Evolutionary conservation across 805 yeast species (phyloP).

Genomic region (Millerozyma acaciae): DNA sequence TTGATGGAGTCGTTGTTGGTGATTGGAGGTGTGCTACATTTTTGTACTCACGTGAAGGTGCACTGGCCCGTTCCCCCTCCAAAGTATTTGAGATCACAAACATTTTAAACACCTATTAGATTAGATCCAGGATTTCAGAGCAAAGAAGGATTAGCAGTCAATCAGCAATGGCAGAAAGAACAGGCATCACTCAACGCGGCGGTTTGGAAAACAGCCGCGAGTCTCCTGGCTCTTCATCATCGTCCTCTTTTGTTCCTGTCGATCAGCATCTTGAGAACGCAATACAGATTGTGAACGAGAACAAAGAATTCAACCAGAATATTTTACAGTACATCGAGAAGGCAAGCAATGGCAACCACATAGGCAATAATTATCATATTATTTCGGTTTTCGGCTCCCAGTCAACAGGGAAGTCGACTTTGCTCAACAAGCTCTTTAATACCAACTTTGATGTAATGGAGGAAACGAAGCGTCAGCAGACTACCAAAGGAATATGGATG

Average conservation of each 20-base stretch:
- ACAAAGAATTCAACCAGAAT: conserved; percentile 46
- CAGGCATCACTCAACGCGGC: too few relatives aligned
- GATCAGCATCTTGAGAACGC: conserved; percentile 35
- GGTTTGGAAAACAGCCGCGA: too few relatives aligned
- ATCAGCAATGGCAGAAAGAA: too few relatives aligned
- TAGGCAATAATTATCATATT: conserved; percentile 77
- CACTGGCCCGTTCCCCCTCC: too few relatives aligned
- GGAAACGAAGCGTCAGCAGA: conserved; percentile 79
- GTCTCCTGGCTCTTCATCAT: conserved; percentile 18
- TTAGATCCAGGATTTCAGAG: too few relatives aligned
- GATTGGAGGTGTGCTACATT: too few relatives aligned
- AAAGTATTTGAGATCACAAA: too few relatives aligned
- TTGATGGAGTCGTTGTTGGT: too few relatives aligned
- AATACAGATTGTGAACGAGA: conserved; percentile 61
- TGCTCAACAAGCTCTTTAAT: conserved; percentile 79
- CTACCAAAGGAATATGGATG: conserved; percentile 52
- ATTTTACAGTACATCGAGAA: conserved; percentile 33
- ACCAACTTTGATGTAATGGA: conserved; percentile 93
- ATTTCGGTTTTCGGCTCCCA: conserved; percentile 97
- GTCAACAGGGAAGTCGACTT: conserved; percentile 92
- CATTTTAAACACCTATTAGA: too few relatives aligned
- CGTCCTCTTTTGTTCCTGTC: conserved; percentile 40
- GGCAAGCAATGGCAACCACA: conserved; percentile 29
- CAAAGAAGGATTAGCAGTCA: too few relatives aligned
- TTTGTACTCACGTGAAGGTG: too few relatives aligned